A percentile compares a stretch with the other conserved stretches of the same genome.
Evolutionary conservation across 1,284 basidiomycete genomes (phyloP).

Genomic region (Trametes versicolor): DNA sequence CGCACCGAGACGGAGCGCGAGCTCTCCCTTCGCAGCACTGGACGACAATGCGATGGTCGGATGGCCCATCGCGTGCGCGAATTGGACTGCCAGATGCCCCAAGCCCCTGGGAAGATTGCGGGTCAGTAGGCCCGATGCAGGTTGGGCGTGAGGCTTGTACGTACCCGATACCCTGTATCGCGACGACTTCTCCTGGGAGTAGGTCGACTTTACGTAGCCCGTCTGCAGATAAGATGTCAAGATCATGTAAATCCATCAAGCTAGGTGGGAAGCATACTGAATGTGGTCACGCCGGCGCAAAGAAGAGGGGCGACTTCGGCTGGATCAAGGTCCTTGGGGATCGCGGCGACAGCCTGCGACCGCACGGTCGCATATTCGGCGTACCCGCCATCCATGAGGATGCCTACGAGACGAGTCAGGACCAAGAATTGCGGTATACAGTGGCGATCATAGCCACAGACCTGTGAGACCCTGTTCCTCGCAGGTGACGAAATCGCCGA

Average conservation of each 20-base stretch:
- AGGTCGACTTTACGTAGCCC: conserved; percentile 46
- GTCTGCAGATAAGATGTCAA: conserved; percentile 14
- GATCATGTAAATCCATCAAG: background rate
- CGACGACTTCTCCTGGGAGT: conserved; percentile 33
- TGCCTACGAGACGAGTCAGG: conserved; percentile 32
- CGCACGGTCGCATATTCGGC: conserved; percentile 49
- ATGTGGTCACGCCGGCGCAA: conserved; percentile 48
- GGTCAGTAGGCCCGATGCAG: background rate
- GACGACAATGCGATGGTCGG: conserved; percentile 40
- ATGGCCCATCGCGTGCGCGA: conserved; percentile 39
- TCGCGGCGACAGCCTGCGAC: conserved; percentile 44
- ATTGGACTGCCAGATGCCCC: conserved; percentile 43
- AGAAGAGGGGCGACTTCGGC: conserved; percentile 51
- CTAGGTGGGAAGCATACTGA: conserved; percentile 32
- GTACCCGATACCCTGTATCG: conserved; percentile 45
- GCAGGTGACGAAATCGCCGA: conserved; percentile 33
- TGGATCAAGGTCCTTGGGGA: conserved; percentile 47
- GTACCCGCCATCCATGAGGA: conserved; percentile 49
- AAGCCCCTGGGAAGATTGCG: conserved; percentile 33
- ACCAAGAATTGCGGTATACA: too few species aligned
- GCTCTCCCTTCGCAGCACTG: conserved; percentile 34
- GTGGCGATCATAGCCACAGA: background rate
- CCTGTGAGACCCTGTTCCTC: conserved; percentile 25
- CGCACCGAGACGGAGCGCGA: conserved; percentile 42
- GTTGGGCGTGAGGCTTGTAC: background rate